These are phyloP conservation scores for Citrullus colocynthis DNA, from an alignment of 306 rosid species.

Conservation along the genomic window DNA sequence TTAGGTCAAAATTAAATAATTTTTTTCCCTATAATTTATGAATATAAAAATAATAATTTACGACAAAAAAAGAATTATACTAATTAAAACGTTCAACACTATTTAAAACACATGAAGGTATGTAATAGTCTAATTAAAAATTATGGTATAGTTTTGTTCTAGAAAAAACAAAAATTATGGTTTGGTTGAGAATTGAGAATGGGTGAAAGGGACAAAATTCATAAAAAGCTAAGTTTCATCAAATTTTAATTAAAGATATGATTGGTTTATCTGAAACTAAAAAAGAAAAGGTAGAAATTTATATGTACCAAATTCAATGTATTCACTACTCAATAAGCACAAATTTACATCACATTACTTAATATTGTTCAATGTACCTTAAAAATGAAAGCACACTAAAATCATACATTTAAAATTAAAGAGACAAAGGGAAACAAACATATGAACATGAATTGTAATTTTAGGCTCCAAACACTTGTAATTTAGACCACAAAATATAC, in stretches of 20 bases:
- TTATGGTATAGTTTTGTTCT: too few relatives aligned
- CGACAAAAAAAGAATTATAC: too few relatives aligned
- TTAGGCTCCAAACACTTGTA: too few relatives aligned
- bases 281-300: not conserved
- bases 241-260: not conserved
- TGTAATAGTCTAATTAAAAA: not conserved
- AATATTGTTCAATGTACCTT: too few relatives aligned
- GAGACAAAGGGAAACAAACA: too few relatives aligned
- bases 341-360: not conserved
- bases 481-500: too few relatives aligned
- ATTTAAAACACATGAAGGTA: not conserved
- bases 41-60: too few relatives aligned
- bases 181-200: not conserved
- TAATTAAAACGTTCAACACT: not conserved
- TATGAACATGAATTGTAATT: too few relatives aligned
- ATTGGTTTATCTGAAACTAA: not conserved
- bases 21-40: too few relatives aligned
- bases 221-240: not conserved
- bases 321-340: not conserved
- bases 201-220: not conserved
- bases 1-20: too few relatives aligned
- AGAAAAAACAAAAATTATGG: not conserved
- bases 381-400: not conserved
- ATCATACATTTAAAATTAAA: too few relatives aligned
- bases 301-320: not conserved